Evolutionary conservation across 148 eudicot genomes (phyloP), one percentile per base, ranked within the genome.

Genomic region (Camellia granthamiana): DNA sequence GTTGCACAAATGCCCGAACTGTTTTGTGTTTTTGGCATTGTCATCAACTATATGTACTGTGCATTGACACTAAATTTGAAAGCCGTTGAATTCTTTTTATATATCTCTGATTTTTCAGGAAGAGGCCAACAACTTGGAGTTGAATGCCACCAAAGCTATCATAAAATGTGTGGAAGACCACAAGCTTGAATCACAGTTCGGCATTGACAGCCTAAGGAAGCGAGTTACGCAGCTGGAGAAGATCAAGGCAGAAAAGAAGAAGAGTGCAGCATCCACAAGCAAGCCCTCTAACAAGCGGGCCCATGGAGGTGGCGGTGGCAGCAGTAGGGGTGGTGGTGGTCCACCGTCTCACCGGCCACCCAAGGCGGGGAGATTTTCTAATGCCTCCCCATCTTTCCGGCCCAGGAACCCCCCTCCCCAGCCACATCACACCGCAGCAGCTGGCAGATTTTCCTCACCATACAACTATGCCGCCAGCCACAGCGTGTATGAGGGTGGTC

Each of bases 141-240:
- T 83, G 77, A 83, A 75, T 76, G 77, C 83, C 72, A 85, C 78
- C 69, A 87, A 66, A 79, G 77, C 86, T 43, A 69, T 87, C 43
- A 85, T 90, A 83, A 90, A 87, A 84, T 90, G 93, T 82, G 90
- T 88, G 71, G 91, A 87, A 85, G 93, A 90, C 72, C 84, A 84
- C 79, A 84, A 85, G 41, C 86, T 90, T 63, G 91, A 87, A 85
- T 80, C 85, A 2, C 81, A 87, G 68, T 87, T 87, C 84, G 65
- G 83, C 49, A 43, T 85, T 3, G 86, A 87, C 47, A 79, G 79
- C 87, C 79, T 90, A 74, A 84, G 78, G 83, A 87, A 86, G 72
- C 82, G 86, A 66, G 84, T 90, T 14, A 60, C 78, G 52, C 66
- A 69, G 44, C 73, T 88, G 74, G 91, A 90, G 82, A 90, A 76